phyloP scores from a whole-genome alignment of 495 filamentous ascomycete genomes.

The Daldinia childiae region DNA sequence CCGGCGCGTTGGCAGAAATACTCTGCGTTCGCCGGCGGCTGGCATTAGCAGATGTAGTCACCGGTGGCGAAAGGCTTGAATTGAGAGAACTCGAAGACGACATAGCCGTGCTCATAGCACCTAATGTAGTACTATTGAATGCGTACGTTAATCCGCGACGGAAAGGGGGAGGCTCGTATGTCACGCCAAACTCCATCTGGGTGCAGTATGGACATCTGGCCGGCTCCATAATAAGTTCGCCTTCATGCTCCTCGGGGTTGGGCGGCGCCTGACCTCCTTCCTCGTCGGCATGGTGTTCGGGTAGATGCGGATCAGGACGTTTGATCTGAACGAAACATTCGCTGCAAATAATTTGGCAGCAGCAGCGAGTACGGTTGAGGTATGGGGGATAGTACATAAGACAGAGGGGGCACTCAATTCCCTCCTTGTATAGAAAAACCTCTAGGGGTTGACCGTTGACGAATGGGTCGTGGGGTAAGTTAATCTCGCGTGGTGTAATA shows the following conservation, averaged over 20 bases:
- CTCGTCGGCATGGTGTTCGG: slow-evolving; percentile 78
- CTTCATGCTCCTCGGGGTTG: slow-evolving; percentile 63
- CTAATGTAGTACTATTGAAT: slow-evolving; percentile 50
- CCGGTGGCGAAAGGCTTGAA: slow-evolving; percentile 54
- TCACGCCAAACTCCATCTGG: slow-evolving; percentile 92
- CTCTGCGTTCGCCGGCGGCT: slow-evolving; percentile 76
- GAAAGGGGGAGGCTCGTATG: slow-evolving; percentile 88
- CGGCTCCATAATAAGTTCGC: slow-evolving; percentile 84
- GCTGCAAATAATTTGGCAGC: slow-evolving; percentile 96
- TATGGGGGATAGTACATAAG: slow-evolving; percentile 96
- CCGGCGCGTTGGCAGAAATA: slow-evolving; percentile 78
- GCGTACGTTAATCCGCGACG: slow-evolving; percentile 82
- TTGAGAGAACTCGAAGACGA: slow-evolving; percentile 66
- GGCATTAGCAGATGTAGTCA: slow-evolving; percentile 51
- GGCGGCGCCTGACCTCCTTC: slow-evolving; percentile 57
- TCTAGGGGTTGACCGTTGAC: slow-evolving; percentile 93
- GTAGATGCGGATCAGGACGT: slow-evolving; percentile 92
- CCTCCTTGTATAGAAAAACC: slow-evolving; percentile 90
- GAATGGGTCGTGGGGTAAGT: slow-evolving; percentile 82
- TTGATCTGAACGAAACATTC: slow-evolving; percentile 99
- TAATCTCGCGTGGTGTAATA: slow-evolving; percentile 74
- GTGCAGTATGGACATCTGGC: slow-evolving; percentile 97
- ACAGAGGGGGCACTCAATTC: slow-evolving; percentile 93
- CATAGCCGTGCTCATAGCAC: slow-evolving; percentile 71
- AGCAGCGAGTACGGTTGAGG: slow-evolving; percentile 94